These are phyloP conservation scores for Akebia trifoliata DNA, from an alignment of 164 flowering plant genomes.

Conservation along the genomic window DNA sequence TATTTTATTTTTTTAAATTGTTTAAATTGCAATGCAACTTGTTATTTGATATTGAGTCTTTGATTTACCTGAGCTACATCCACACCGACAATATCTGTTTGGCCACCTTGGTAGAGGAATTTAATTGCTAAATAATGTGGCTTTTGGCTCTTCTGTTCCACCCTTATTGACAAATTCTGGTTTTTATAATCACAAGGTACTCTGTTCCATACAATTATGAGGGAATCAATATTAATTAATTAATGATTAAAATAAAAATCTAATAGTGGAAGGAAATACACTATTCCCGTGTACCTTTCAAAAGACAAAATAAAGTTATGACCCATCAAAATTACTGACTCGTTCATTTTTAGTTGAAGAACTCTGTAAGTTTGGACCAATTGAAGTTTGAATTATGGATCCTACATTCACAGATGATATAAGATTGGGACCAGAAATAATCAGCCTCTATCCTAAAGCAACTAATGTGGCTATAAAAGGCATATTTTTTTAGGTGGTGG, in stretches of 20 bases:
- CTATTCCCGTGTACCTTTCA: too few species aligned
- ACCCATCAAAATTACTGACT: not conserved
- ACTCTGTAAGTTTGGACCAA: too few species aligned
- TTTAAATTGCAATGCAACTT: not conserved
- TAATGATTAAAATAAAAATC: not conserved
- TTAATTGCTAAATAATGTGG: slow-evolving; percentile 67
- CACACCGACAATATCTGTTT: slow-evolving; percentile 61
- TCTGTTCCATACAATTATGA: slow-evolving; percentile 30
- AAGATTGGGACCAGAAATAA: not conserved
- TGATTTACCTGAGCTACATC: slow-evolving; percentile 59
- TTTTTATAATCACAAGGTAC: slow-evolving; percentile 71
- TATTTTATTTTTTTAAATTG: not conserved
- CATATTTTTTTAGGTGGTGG: slow-evolving; percentile 3
- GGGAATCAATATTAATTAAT: not conserved
- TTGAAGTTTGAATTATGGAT: too few species aligned
- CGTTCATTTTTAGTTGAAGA: too few species aligned
- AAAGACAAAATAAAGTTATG: not conserved
- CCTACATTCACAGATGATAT: too few species aligned
- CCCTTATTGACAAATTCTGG: slow-evolving; percentile 59
- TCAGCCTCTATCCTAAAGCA: not conserved
- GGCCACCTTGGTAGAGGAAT: slow-evolving; percentile 85
- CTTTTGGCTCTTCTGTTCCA: slow-evolving; percentile 75
- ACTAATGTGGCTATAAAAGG: not conserved
- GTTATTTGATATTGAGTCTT: not conserved
- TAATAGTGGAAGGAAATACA: not conserved